Conservation (phyloP, 1,139 yeast genomes). For the Scheffersomyces illinoinensis region DNA sequence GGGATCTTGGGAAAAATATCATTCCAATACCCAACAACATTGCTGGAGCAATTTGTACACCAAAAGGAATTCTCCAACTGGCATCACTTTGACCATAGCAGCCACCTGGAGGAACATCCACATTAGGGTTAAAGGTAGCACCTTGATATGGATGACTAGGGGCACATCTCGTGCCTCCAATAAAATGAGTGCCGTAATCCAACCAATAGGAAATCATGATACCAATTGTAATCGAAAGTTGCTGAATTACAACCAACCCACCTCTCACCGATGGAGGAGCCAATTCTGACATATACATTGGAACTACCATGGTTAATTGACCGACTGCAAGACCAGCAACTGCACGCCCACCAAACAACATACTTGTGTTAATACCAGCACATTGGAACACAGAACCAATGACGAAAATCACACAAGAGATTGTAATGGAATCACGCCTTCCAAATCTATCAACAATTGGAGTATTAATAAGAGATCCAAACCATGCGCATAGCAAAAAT, state of each 20-base stretch:
- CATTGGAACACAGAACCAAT: conserved; percentile 1
- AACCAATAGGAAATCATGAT: conserved; percentile 11
- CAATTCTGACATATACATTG: conserved; percentile 21
- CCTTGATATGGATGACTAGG: not conserved
- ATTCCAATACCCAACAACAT: conserved; percentile 17
- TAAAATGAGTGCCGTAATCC: conserved; percentile 7
- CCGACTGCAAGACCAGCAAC: conserved; percentile 26
- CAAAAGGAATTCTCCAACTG: conserved; percentile 26
- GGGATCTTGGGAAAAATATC: conserved; percentile 20
- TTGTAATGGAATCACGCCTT: not conserved
- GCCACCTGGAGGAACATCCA: not conserved
- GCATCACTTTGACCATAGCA: not conserved
- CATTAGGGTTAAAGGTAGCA: not conserved
- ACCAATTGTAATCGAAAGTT: conserved; percentile 10
- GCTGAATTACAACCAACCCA: conserved; percentile 7
- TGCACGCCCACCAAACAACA: conserved; percentile 26
- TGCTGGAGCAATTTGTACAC: conserved; percentile 27
- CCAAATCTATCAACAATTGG: conserved; percentile 11
- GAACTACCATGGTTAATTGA: conserved; percentile 21
- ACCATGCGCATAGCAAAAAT: conserved; percentile 23
- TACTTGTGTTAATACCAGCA: conserved; percentile 9
- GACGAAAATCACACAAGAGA: not conserved
- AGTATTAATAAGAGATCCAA: conserved; percentile 21
- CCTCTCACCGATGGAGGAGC: conserved; percentile 14
- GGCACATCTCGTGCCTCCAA: conserved; percentile 5